Conservation (phyloP, 345 rosid genomes). For the Eucalyptus cladocalyx region DNA sequence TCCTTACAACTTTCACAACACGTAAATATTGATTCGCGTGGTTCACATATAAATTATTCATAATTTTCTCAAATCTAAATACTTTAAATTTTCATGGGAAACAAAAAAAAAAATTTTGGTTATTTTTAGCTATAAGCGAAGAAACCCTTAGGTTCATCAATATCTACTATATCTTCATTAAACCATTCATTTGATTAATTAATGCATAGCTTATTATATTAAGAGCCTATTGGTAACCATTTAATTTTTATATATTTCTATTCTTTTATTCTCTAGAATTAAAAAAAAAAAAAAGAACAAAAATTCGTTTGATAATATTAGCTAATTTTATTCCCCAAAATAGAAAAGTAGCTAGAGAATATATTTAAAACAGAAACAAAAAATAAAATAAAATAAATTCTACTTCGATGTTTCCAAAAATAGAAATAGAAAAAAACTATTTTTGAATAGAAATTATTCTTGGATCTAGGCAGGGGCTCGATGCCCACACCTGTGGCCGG, state of each 20-base stretch:
- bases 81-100: background rate
- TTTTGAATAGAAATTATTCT: too few relatives aligned
- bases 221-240: too few relatives aligned
- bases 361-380: too few relatives aligned
- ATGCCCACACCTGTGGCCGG: accelerated
- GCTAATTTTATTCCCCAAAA: too few relatives aligned
- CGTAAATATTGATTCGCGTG: background rate
- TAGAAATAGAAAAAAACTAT: too few relatives aligned
- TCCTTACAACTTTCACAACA: background rate
- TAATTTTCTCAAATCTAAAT: background rate
- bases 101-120: background rate
- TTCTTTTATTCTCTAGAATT: too few relatives aligned
- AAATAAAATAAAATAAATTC: too few relatives aligned
- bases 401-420: too few relatives aligned
- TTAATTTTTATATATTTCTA: too few relatives aligned
- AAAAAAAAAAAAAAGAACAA: too few relatives aligned
- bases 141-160: background rate
- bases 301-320: too few relatives aligned
- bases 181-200: background rate
- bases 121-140: background rate
- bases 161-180: background rate
- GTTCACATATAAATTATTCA: background rate
- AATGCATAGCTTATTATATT: background rate
- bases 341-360: too few relatives aligned
- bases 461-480: accelerated